Evolutionary conservation across 495 filamentous ascomycete species (phyloP).

Genomic region (Aspergillus ellipticus): DNA sequence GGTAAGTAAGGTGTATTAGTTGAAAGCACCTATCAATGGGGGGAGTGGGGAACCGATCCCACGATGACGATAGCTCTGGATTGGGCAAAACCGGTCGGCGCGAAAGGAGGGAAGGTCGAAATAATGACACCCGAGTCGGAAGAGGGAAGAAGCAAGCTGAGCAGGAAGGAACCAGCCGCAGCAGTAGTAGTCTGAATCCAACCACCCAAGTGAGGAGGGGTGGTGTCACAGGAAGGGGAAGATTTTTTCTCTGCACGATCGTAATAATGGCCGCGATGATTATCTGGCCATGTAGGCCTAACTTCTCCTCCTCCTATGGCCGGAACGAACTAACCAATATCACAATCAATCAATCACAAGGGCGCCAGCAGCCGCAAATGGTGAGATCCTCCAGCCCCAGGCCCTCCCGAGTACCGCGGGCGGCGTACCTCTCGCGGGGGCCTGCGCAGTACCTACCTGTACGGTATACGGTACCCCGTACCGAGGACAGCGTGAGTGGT

Average conservation of each 20-base stretch:
- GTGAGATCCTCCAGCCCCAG: not conserved
- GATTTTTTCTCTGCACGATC: not conserved
- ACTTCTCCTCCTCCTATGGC: too few relatives aligned
- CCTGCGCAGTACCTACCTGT: too few relatives aligned
- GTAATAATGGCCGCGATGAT: not conserved
- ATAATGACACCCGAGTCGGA: too few relatives aligned
- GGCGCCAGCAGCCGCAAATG: not conserved
- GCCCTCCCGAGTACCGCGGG: not conserved
- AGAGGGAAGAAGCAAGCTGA: too few relatives aligned
- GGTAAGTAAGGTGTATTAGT: not conserved
- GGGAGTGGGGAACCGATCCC: not conserved
- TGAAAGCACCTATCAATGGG: not conserved
- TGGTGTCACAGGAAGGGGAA: constrained; percentile 3
- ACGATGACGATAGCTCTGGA: constrained; percentile 4
- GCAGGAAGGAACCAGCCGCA: too few relatives aligned
- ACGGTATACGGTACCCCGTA: not conserved
- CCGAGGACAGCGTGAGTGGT: not conserved
- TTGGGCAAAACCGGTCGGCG: not conserved
- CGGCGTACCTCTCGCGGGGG: not conserved
- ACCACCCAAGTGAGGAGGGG: not conserved
- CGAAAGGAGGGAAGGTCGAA: too few relatives aligned
- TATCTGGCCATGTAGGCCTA: too few relatives aligned
- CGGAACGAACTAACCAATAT: too few relatives aligned
- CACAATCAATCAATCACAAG: not conserved
- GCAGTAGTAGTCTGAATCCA: not conserved